These are phyloP conservation scores for Saraca asoca DNA, from an alignment of 331 rosid species.

Conservation along the genomic window DNA sequence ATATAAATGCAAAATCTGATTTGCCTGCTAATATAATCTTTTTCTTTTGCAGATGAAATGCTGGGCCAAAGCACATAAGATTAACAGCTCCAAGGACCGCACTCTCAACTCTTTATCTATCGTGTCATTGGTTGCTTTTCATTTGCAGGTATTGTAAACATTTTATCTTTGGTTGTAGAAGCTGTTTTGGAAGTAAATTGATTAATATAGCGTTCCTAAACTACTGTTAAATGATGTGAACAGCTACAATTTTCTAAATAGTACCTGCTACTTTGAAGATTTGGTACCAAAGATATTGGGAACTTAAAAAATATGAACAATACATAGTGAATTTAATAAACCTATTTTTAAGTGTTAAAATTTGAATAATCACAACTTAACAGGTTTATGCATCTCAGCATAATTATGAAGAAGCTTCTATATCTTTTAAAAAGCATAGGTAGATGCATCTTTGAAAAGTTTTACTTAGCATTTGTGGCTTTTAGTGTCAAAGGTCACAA, in stretches of 20 bases:
- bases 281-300: neutral
- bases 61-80: conserved; percentile 51
- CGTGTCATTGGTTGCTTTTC: conserved; percentile 47
- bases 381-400: neutral
- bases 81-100: conserved; percentile 48
- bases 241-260: neutral
- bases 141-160: conserved; percentile 48
- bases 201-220: neutral
- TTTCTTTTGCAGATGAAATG: conserved; percentile 46
- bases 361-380: neutral
- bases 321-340: neutral
- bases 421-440: neutral
- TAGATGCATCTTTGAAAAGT: neutral
- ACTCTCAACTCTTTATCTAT: conserved; percentile 52
- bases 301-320: too few relatives aligned
- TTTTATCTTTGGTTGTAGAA: conserved; percentile 21
- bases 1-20: neutral
- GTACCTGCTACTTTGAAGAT: neutral
- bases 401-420: conserved; percentile 4
- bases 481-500: conserved; percentile 4
- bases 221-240: neutral
- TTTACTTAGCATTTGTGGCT: conserved; percentile 15
- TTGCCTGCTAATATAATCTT: conserved; percentile 27
- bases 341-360: neutral
- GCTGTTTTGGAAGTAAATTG: neutral